These are phyloP conservation scores for Tolypocladium cylindrosporum DNA, from an alignment of 2,329 filamentous ascomycete species.

Conservation along the genomic window DNA sequence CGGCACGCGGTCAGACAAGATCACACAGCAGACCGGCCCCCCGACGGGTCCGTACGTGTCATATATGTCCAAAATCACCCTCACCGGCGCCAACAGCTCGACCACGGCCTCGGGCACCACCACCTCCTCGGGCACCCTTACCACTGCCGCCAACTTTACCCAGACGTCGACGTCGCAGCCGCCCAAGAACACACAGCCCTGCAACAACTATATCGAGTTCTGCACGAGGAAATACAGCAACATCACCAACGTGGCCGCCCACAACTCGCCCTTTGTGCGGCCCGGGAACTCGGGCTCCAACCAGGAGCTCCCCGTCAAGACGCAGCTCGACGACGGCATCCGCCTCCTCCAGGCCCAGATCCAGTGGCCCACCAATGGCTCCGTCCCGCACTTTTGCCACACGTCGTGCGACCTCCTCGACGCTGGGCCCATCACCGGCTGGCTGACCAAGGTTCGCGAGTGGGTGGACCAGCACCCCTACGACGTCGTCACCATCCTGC, in stretches of 20 bases:
- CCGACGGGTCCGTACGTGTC: constrained; percentile 36
- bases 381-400: constrained; percentile 67
- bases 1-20: constrained; percentile 25
- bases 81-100: constrained; percentile 19
- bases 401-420: constrained; percentile 74
- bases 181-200: constrained; percentile 64
- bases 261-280: constrained; percentile 72
- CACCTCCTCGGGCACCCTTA: constrained; percentile 24
- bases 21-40: constrained; percentile 26
- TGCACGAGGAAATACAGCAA: constrained; percentile 71
- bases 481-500: constrained; percentile 78
- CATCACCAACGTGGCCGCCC: constrained; percentile 66
- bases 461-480: constrained; percentile 75
- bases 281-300: constrained; percentile 66
- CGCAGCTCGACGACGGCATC: constrained; percentile 70
- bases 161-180: constrained; percentile 23
- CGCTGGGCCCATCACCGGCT: constrained; percentile 65
- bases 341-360: constrained; percentile 56
- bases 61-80: constrained; percentile 31
- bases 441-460: constrained; percentile 55
- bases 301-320: constrained; percentile 55
- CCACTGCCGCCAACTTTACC: constrained; percentile 27
- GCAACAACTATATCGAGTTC: constrained; percentile 71
- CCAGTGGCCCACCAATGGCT: constrained; percentile 41
- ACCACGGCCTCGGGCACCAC: constrained; percentile 16